phyloP scores from a whole-genome alignment of 331 rosid species.

The Saraca asoca region DNA sequence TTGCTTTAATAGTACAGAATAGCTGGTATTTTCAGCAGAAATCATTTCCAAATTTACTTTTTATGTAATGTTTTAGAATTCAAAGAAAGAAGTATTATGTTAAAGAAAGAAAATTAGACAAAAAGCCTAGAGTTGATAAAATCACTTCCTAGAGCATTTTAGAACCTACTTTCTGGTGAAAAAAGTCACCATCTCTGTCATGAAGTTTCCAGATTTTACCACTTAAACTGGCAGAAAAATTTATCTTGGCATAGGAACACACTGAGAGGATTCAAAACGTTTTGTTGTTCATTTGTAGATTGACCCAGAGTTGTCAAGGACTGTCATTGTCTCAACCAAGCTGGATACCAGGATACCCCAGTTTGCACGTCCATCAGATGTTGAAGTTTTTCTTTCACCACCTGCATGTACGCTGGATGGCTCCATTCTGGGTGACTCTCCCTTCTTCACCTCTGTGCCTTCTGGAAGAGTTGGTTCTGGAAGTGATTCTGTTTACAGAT shows the following conservation, averaged over 20 bases:
- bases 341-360: slow-evolving; percentile 97
- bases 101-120: not conserved
- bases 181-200: not conserved
- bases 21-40: not conserved
- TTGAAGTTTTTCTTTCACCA: slow-evolving; percentile 91
- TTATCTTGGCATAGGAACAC: not conserved
- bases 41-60: not conserved
- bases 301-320: slow-evolving; percentile 92
- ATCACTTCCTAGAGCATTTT: not conserved
- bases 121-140: not conserved
- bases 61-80: not conserved
- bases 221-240: not conserved
- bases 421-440: slow-evolving; percentile 82
- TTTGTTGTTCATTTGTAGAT: slow-evolving; percentile 43
- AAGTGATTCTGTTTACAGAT: slow-evolving; percentile 60
- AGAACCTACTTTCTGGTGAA: not conserved
- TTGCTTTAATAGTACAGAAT: not conserved
- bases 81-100: slow-evolving; percentile 1
- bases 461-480: slow-evolving; percentile 92
- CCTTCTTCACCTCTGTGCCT: slow-evolving; percentile 94
- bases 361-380: slow-evolving; percentile 88
- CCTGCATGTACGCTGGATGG: slow-evolving; percentile 85
- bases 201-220: not conserved
- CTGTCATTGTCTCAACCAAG: slow-evolving; percentile 89
- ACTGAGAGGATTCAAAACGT: not conserved